Evolutionary conservation across 495 filamentous ascomycete species (phyloP).

Genomic region (Amorphotheca resinae): DNA sequence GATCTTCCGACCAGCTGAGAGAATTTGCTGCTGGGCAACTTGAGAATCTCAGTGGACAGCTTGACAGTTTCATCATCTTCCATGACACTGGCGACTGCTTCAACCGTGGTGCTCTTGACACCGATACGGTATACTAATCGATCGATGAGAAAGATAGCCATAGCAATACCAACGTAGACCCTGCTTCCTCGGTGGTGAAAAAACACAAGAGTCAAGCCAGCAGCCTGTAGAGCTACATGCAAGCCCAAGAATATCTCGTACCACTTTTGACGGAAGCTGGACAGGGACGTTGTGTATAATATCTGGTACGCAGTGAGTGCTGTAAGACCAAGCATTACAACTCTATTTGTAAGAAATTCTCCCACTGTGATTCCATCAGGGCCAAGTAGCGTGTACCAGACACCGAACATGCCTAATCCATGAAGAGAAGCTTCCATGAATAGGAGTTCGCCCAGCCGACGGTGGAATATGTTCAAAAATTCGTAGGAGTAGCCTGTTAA

Average conservation of each 20-base stretch:
- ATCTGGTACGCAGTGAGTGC: constrained; percentile 38
- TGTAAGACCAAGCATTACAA: constrained; percentile 33
- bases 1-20: constrained; percentile 18
- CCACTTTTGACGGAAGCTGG: constrained; percentile 34
- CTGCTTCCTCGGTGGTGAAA: constrained; percentile 34
- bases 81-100: constrained; percentile 34
- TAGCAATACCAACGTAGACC: constrained; percentile 29
- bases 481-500: constrained; percentile 53
- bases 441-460: constrained; percentile 36
- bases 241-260: constrained; percentile 47
- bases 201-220: constrained; percentile 39
- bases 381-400: constrained; percentile 34
- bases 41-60: constrained; percentile 27
- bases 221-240: constrained; percentile 41
- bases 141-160: constrained; percentile 45
- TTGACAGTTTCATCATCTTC: constrained; percentile 38
- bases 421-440: constrained; percentile 34
- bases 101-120: constrained; percentile 29
- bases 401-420: constrained; percentile 30
- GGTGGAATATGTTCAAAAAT: constrained; percentile 50
- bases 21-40: not conserved
- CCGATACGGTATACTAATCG: constrained; percentile 41
- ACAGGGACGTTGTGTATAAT: constrained; percentile 38
- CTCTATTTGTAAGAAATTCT: constrained; percentile 25
- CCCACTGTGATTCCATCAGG: constrained; percentile 25